phyloP scores from a whole-genome alignment of 2,329 filamentous ascomycete genomes.

The Microsporum canis region DNA sequence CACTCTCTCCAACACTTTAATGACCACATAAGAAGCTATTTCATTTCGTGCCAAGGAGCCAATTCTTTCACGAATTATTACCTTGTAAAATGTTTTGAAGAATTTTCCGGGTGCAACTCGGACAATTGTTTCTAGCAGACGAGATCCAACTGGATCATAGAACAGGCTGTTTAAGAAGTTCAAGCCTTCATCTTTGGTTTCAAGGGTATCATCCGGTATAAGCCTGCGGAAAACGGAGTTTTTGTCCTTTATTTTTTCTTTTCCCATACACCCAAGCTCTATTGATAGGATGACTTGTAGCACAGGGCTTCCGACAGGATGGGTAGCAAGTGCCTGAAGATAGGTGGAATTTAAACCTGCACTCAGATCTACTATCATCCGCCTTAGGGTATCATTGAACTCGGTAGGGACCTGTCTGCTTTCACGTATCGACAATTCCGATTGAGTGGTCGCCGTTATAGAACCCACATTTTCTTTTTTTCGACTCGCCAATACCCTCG shows the following conservation, averaged over 20 bases:
- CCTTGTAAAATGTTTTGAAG: constrained; percentile 77
- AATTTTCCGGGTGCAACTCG: constrained; percentile 69
- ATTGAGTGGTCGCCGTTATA: constrained; percentile 38
- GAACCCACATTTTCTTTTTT: constrained; percentile 76
- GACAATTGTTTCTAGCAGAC: constrained; percentile 78
- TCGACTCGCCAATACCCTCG: constrained; percentile 75
- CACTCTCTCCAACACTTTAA: constrained; percentile 68
- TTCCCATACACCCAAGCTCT: constrained; percentile 64
- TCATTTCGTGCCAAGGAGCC: constrained; percentile 77
- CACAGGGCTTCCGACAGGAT: constrained; percentile 83
- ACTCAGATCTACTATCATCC: constrained; percentile 69
- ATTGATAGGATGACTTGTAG: constrained; percentile 83
- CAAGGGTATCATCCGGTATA: constrained; percentile 67
- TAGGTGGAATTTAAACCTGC: constrained; percentile 65
- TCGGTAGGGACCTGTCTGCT: constrained; percentile 57
- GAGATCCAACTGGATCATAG: constrained; percentile 82
- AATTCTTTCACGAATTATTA: constrained; percentile 69
- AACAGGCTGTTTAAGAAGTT: constrained; percentile 71
- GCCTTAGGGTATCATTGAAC: constrained; percentile 65
- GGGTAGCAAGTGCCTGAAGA: constrained; percentile 71
- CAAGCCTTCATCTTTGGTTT: constrained; percentile 59
- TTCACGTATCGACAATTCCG: constrained; percentile 40
- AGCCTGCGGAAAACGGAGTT: constrained; percentile 64
- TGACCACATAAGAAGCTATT: constrained; percentile 76
- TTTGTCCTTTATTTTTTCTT: constrained; percentile 52